These are phyloP conservation scores for Trichothecium roseum DNA, from an alignment of 2,329 filamentous ascomycete species.

Conservation along the genomic window DNA sequence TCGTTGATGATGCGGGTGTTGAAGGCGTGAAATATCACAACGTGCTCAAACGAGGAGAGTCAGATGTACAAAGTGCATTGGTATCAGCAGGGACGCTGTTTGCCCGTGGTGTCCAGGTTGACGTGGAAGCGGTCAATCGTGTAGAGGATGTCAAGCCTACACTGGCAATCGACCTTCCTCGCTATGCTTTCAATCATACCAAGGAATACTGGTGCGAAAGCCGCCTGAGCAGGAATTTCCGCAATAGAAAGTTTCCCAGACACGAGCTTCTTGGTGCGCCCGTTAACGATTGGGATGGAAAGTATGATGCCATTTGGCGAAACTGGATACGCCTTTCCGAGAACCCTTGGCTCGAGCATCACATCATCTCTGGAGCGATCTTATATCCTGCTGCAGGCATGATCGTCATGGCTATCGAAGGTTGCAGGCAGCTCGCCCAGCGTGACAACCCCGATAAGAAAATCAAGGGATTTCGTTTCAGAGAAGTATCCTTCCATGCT, in stretches of 20 bases:
- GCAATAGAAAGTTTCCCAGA: conserved; percentile 16
- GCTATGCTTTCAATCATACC: conserved; percentile 24
- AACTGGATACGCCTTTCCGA: conserved; percentile 12
- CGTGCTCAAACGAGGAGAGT: conserved; percentile 4
- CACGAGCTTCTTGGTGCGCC: conserved; percentile 29
- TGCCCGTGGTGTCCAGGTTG: conserved; percentile 25
- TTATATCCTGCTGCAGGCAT: conserved; percentile 19
- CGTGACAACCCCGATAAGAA: background rate
- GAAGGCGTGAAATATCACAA: conserved; percentile 29
- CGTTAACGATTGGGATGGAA: conserved; percentile 7
- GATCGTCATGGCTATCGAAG: conserved; percentile 19
- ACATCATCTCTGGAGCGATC: conserved; percentile 15
- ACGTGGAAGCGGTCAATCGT: conserved; percentile 30
- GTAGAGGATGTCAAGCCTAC: background rate
- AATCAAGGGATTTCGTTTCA: conserved; percentile 1
- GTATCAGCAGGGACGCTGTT: conserved; percentile 29
- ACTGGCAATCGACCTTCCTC: conserved; percentile 17
- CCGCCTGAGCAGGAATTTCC: conserved; percentile 15
- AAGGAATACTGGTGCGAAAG: conserved; percentile 20
- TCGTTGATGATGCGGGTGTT: conserved; percentile 17
- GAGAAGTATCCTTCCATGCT: background rate
- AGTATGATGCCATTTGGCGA: conserved; percentile 7
- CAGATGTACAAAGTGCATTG: conserved; percentile 19
- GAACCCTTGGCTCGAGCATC: conserved; percentile 20
- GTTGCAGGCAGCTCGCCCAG: conserved; percentile 9